Evolutionary conservation across 768 basidiomycete genomes (phyloP).

Genomic region (Strobilomyces dryophilus): DNA sequence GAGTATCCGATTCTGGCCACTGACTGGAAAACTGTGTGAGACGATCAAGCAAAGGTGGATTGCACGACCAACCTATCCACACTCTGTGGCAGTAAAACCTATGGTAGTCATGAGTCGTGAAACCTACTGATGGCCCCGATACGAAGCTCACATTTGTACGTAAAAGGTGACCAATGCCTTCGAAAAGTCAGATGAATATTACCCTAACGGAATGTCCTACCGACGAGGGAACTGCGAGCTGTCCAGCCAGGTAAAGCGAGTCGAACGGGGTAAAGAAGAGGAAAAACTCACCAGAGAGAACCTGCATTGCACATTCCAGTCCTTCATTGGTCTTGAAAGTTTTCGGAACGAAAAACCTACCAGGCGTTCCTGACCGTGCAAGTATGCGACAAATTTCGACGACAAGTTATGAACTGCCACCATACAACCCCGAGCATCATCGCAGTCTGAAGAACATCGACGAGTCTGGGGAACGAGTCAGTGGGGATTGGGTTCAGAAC

Average conservation of each 20-base stretch:
- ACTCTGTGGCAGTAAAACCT: constrained; percentile 6
- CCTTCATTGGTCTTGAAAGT: background rate
- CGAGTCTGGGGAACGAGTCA: background rate
- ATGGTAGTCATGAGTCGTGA: background rate
- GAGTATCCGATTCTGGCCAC: background rate
- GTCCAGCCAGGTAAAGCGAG: background rate
- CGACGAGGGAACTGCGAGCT: background rate
- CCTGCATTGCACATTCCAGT: background rate
- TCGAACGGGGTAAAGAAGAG: background rate
- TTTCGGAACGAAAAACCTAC: background rate
- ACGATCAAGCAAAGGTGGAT: background rate
- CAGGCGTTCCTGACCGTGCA: background rate
- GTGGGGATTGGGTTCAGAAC: background rate
- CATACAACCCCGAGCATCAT: background rate
- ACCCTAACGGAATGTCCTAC: background rate
- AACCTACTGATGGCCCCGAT: background rate
- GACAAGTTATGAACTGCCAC: constrained; percentile 4
- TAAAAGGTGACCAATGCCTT: background rate
- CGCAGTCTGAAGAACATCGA: background rate
- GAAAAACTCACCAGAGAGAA: background rate
- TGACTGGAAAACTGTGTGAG: background rate
- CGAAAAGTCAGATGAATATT: background rate
- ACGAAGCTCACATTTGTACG: constrained; percentile 1
- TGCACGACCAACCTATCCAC: background rate
- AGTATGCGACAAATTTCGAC: background rate